Conservation (phyloP, 1,139 yeast species). For the Yueomyces sp. region DNA sequence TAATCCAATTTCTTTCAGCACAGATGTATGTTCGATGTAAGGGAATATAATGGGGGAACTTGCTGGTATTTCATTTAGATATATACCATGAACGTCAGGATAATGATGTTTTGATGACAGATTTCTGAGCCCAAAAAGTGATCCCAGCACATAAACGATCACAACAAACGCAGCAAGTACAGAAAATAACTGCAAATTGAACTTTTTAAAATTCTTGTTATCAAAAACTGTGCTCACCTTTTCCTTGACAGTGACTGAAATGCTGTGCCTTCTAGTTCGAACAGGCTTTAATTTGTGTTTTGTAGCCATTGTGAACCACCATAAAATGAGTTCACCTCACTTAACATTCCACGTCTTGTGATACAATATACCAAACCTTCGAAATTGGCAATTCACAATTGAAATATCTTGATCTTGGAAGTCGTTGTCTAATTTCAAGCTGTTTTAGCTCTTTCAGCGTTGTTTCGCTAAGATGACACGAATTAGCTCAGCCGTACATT, state of each 20-base stretch:
- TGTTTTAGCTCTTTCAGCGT: no score
- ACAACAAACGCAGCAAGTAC: conserved; percentile 2
- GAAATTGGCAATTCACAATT: no score
- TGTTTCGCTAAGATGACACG: no score
- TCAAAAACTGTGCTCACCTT: neutral
- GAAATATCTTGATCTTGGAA: no score
- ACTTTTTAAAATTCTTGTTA: neutral
- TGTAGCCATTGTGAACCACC: conserved; percentile 2
- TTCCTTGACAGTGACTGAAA: neutral
- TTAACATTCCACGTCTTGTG: no score
- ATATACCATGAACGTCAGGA: conserved; percentile 28
- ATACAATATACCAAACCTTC: no score
- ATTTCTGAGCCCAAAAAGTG: neutral
- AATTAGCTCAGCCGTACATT: no score
- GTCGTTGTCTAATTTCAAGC: no score
- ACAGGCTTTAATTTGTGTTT: conserved; percentile 6
- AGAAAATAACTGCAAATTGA: neutral
- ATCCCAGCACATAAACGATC: conserved; percentile 2
- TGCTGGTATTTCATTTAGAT: conserved; percentile 33
- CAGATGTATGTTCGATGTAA: conserved; percentile 50
- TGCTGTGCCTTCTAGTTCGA: neutral
- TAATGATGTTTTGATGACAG: neutral
- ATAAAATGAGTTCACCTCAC: no score
- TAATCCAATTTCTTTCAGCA: conserved; percentile 42
- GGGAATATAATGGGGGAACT: conserved; percentile 49